Conservation (phyloP, 2,329 filamentous ascomycete genomes). For the Thielaviopsis musarum region DNA sequence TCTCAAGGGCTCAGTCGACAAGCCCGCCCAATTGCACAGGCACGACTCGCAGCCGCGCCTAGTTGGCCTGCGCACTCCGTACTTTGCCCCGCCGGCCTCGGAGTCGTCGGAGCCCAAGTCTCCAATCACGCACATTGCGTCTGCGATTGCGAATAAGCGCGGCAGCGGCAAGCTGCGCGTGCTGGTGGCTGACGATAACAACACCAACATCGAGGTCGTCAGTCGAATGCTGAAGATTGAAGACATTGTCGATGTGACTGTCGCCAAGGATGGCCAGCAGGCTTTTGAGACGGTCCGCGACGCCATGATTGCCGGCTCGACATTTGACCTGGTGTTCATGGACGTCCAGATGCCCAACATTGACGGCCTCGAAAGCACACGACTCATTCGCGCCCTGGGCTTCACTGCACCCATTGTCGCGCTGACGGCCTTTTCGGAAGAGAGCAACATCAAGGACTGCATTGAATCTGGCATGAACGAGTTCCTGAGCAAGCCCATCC, state of each 20-base stretch:
- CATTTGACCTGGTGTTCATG: conserved; percentile 88
- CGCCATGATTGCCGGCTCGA: conserved; percentile 54
- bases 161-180: conserved; percentile 52
- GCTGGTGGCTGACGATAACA: conserved; percentile 61
- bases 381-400: conserved; percentile 69
- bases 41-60: conserved; percentile 58
- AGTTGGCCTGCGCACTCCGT: conserved; percentile 68
- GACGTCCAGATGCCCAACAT: conserved; percentile 92
- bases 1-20: conserved; percentile 15
- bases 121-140: conserved; percentile 41
- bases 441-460: conserved; percentile 73
- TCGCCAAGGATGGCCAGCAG: conserved; percentile 75
- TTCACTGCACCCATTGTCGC: conserved; percentile 82
- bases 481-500: conserved; percentile 63
- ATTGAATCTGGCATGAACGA: conserved; percentile 86
- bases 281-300: conserved; percentile 74
- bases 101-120: conserved; percentile 15
- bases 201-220: conserved; percentile 40
- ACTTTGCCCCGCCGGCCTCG: conserved; percentile 40
- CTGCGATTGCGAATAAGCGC: conserved; percentile 44
- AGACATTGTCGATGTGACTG: conserved; percentile 71
- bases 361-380: conserved; percentile 73
- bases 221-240: conserved; percentile 56
- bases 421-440: conserved; percentile 76
- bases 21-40: conserved; percentile 26